phyloP scores from a whole-genome alignment of 345 rosid genomes.

The Stellera chamaejasme region DNA sequence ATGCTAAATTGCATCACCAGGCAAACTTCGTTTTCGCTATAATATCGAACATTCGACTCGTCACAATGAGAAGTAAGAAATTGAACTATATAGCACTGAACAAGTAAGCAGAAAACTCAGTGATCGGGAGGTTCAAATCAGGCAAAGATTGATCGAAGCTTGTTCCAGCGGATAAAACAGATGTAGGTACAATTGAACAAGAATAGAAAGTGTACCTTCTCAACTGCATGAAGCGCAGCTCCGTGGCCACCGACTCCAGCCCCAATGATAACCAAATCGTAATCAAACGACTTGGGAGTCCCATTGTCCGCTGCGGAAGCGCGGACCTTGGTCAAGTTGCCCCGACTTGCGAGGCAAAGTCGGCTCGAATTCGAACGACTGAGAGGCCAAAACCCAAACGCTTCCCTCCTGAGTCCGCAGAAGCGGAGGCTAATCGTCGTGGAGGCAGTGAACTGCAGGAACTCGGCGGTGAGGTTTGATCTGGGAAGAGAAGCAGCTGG shows the following conservation, averaged over 20 bases:
- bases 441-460: conserved; percentile 13
- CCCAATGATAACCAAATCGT: conserved; percentile 86
- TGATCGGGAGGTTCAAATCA: no score
- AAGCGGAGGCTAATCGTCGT: conserved; percentile 56
- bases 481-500: conserved; percentile 28
- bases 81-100: no score
- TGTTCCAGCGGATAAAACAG: neutral
- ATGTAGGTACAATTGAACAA: neutral
- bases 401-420: conserved; percentile 75
- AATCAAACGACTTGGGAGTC: conserved; percentile 66
- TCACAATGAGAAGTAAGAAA: no score
- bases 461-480: conserved; percentile 22
- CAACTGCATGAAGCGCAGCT: conserved; percentile 95
- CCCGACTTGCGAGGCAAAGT: conserved; percentile 2
- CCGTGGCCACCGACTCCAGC: conserved; percentile 99
- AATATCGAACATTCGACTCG: no score
- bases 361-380: conserved; percentile 15
- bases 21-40: no score
- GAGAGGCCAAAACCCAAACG: conserved; percentile 27
- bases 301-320: conserved; percentile 52
- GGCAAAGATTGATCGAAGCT: neutral
- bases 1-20: no score
- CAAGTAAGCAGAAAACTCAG: no score
- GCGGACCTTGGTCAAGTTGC: conserved; percentile 17
- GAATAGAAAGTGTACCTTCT: conserved; percentile 39